Evolutionary conservation across 371 early-diverging fungal genomes (phyloP).

Genomic region (Lichtheimia corymbifera): DNA sequence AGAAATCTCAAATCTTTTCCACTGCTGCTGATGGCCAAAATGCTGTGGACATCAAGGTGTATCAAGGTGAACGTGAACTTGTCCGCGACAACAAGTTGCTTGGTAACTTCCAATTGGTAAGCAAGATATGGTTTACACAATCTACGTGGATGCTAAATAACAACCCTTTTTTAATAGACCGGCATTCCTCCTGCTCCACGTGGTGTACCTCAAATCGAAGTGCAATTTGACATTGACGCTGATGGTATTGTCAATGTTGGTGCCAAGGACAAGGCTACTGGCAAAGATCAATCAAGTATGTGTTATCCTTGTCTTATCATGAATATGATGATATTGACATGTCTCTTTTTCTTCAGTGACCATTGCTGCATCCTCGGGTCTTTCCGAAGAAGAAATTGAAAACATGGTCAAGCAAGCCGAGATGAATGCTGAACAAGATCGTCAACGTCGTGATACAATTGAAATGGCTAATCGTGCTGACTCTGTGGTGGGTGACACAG

Average conservation of each 20-base stretch:
- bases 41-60: conserved; percentile 93
- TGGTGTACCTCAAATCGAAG: conserved; percentile 85
- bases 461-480: conserved; percentile 90
- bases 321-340: background rate
- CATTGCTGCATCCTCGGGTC: conserved; percentile 90
- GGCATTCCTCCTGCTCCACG: conserved; percentile 80
- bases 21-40: conserved; percentile 98
- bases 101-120: conserved; percentile 88
- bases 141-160: background rate
- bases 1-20: conserved; percentile 95
- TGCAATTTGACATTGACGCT: conserved; percentile 96
- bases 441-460: conserved; percentile 80
- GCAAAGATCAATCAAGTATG: conserved; percentile 79
- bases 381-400: conserved; percentile 88
- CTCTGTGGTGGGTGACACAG: conserved; percentile 81
- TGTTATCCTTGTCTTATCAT: background rate
- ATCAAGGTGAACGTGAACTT: conserved; percentile 97
- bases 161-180: conserved; percentile 18
- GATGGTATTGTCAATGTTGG: conserved; percentile 96
- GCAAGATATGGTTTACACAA: background rate
- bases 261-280: conserved; percentile 92
- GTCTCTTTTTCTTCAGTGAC: conserved; percentile 53
- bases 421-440: conserved; percentile 81
- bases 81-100: conserved; percentile 93
- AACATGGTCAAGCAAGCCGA: conserved; percentile 89